These are phyloP conservation scores for Amphirosellinia nigrospora DNA, from an alignment of 495 filamentous ascomycete genomes.

Conservation along the genomic window DNA sequence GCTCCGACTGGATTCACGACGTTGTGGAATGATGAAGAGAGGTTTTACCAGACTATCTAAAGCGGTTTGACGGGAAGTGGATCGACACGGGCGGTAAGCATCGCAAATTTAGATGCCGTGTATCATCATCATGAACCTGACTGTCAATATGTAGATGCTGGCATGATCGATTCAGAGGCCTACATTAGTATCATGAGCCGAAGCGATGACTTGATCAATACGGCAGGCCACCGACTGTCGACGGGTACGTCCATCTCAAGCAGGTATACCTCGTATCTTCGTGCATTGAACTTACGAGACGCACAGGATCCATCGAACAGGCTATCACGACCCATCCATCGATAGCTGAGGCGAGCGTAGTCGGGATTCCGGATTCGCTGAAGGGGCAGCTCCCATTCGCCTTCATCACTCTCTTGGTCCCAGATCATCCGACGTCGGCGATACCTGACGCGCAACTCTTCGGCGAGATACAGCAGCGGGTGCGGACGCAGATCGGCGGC, in stretches of 20 bases:
- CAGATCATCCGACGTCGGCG: constrained; percentile 52
- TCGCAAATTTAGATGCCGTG: background rate
- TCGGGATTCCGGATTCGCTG: constrained; percentile 81
- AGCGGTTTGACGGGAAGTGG: constrained; percentile 79
- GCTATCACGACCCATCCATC: constrained; percentile 79
- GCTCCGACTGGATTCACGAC: constrained; percentile 85
- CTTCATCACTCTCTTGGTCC: constrained; percentile 68
- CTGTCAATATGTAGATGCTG: constrained; percentile 64
- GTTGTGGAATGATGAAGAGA: constrained; percentile 81
- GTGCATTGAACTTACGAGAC: background rate
- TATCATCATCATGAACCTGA: constrained; percentile 25
- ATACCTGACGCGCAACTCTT: constrained; percentile 54
- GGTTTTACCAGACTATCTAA: constrained; percentile 82
- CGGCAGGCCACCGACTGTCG: constrained; percentile 89
- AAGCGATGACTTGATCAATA: constrained; percentile 93
- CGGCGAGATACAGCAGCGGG: constrained; percentile 64
- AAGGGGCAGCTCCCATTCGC: constrained; percentile 94
- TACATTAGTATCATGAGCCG: constrained; percentile 88
- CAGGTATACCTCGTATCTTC: background rate
- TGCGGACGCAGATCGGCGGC: constrained; percentile 84
- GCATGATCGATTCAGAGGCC: constrained; percentile 79
- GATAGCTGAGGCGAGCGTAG: constrained; percentile 81
- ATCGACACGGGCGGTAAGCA: constrained; percentile 73
- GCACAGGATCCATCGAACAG: constrained; percentile 80
- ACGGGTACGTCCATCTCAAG: constrained; percentile 63